A percentile compares a stretch with the other conserved stretches of the same genome.
Conservation (phyloP, 352 stramenopile genomes). For the Phytophthora podocarpi region DNA sequence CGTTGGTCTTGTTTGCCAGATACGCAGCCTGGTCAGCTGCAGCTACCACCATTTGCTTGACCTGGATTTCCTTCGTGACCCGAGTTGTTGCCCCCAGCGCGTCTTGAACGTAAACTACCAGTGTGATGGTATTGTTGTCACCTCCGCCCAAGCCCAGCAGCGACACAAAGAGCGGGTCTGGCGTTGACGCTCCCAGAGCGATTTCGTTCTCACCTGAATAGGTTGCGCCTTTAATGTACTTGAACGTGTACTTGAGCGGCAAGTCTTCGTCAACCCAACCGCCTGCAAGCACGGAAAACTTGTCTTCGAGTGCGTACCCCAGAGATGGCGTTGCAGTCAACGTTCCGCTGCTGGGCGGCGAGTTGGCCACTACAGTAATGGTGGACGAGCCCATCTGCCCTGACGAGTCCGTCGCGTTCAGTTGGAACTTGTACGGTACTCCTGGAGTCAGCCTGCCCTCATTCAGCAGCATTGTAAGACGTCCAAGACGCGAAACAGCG, state of each 20-base stretch:
- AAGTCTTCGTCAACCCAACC: conserved; percentile 75
- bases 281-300: conserved; percentile 49
- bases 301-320: conserved; percentile 59
- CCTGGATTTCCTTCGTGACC: conserved; percentile 55
- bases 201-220: conserved; percentile 55
- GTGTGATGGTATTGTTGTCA: conserved; percentile 63
- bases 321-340: conserved; percentile 45
- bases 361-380: conserved; percentile 54
- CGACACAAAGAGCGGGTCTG: conserved; percentile 57
- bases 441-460: conserved; percentile 51
- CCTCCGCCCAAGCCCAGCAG: conserved; percentile 60
- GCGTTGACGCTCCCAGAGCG: conserved; percentile 54
- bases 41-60: conserved; percentile 48
- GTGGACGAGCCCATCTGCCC: conserved; percentile 45
- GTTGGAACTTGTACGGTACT: conserved; percentile 53
- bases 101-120: conserved; percentile 70
- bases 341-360: conserved; percentile 53
- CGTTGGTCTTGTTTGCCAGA: conserved; percentile 56
- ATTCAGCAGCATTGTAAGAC: conserved; percentile 55
- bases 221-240: conserved; percentile 66
- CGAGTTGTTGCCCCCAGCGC: conserved; percentile 51
- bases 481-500: conserved; percentile 35
- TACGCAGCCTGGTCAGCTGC: conserved; percentile 56
- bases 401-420: conserved; percentile 50
- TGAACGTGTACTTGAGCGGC: conserved; percentile 73